phyloP scores from a whole-genome alignment of 2,329 filamentous ascomycete genomes.

The Colletotrichum horii region DNA sequence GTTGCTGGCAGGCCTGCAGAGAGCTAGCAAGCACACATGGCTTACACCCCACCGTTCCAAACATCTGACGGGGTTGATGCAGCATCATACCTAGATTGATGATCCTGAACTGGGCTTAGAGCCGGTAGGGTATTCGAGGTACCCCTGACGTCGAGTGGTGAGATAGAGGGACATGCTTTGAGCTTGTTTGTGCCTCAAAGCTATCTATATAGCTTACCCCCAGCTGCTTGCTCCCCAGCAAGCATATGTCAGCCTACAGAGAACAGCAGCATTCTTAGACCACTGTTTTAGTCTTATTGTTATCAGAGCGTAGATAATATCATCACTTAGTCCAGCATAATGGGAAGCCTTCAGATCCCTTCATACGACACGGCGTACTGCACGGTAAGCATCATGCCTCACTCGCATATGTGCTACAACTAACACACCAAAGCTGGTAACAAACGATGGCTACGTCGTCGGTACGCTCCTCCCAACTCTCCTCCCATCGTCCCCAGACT shows the following conservation, averaged over 20 bases:
- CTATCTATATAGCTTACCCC: neutral
- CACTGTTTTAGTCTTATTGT: neutral
- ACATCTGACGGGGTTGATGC: neutral
- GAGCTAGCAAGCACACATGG: neutral
- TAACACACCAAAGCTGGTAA: conserved; percentile 17
- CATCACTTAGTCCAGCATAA: neutral
- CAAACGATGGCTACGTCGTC: conserved; percentile 22
- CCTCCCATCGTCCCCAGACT: neutral
- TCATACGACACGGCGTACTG: neutral
- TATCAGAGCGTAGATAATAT: neutral
- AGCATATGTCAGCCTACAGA: no score
- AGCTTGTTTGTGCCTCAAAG: neutral
- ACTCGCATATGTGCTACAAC: neutral
- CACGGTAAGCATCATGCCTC: neutral
- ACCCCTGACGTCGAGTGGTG: neutral
- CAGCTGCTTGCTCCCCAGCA: no score
- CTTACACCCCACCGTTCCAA: neutral
- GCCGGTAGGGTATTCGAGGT: neutral
- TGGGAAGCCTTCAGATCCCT: conserved; percentile 2
- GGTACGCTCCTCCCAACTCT: neutral
- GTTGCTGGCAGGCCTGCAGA: neutral
- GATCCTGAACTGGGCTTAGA: neutral
- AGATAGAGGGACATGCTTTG: neutral
- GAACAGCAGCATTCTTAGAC: neutral
- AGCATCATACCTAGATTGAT: neutral